phyloP scores from a whole-genome alignment of 805 yeast genomes.

The Tetrapisispora iriomotensis region DNA sequence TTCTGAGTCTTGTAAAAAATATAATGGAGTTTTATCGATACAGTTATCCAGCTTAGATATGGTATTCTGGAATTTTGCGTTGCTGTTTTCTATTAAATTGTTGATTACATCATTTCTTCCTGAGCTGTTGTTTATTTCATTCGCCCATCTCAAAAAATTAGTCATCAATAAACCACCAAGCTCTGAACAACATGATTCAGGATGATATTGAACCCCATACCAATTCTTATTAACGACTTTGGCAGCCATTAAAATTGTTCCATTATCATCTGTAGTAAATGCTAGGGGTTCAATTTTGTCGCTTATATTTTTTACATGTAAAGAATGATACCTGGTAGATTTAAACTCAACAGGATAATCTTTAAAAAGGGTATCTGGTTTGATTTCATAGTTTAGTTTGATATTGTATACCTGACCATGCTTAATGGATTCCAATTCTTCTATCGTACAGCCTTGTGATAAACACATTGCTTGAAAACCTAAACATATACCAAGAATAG shows the following conservation, averaged over 20 bases:
- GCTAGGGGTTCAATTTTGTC: constrained; percentile 49
- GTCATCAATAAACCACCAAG: constrained; percentile 48
- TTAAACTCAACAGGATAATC: constrained; percentile 38
- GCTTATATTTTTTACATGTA: constrained; percentile 37
- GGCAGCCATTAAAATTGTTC: constrained; percentile 67
- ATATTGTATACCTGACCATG: constrained; percentile 80
- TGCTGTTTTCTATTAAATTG: neutral
- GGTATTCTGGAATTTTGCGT: neutral
- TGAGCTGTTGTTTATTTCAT: constrained; percentile 14
- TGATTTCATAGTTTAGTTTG: constrained; percentile 1
- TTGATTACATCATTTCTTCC: constrained; percentile 11
- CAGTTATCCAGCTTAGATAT: constrained; percentile 10
- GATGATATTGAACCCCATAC: constrained; percentile 95
- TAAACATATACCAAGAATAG: constrained; percentile 83
- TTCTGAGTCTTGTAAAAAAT: constrained; percentile 1
- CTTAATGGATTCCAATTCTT: constrained; percentile 45
- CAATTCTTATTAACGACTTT: constrained; percentile 53
- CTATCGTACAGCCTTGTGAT: constrained; percentile 47
- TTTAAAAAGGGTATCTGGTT: constrained; percentile 30
- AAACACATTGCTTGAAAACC: constrained; percentile 82
- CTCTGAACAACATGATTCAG: constrained; percentile 83
- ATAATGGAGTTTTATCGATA: constrained; percentile 22
- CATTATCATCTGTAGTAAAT: constrained; percentile 37
- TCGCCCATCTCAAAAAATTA: constrained; percentile 40
- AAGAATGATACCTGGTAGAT: constrained; percentile 84